Evolutionary conservation across 805 yeast species (phyloP), one percentile per base, ranked within the genome.

Genomic region (Zygosaccharomyces pseudorouxii): DNA sequence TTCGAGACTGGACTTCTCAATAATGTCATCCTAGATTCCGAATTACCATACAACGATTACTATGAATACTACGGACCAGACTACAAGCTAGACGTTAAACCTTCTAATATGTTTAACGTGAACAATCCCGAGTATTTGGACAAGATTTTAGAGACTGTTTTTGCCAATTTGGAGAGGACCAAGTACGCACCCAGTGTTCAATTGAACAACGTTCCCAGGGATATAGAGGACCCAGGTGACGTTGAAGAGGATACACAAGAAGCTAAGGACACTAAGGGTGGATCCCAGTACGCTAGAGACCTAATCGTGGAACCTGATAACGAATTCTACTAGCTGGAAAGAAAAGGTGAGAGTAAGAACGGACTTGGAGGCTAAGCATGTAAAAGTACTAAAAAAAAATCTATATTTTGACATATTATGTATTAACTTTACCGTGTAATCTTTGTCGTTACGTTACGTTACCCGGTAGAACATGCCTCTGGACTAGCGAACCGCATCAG

Each of bases 21-120:
- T 47, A 87, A 86, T 60, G 84, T 70, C 5, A 73, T 83, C 55
- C 74, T 86, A 51, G 84, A 82, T 42, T 68, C 70, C 20, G 89
- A 84, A 58, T 71, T 82, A 55, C 97, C 97, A 3, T 90, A 89
- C 74, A 90, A 92, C 67, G 98, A 92, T 67, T 92, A 92, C 71
- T 92, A 88, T 71, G 98, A 92, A 70, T 92, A 92, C 72, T 92
- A 86, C 68, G 98, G 97, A 0, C 99, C 99, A 2, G 97, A 92
- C 71, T 92, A 92, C 69, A 84, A 89, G 67, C 77, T 92, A 51
- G 97, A 92, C 64, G 99, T 92, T 43, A 77, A 97, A 55, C 95
- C 97, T 10, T 85, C 95, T 10, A 92, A 92, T 70, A 92, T 92
- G 98, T 87, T 86, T 72, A 92, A 92, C 69, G 96, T 96, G 45